Base-by-base conservation (phyloP, 495 filamentous ascomycete genomes). In the Penicillium verhagenii region DNA sequence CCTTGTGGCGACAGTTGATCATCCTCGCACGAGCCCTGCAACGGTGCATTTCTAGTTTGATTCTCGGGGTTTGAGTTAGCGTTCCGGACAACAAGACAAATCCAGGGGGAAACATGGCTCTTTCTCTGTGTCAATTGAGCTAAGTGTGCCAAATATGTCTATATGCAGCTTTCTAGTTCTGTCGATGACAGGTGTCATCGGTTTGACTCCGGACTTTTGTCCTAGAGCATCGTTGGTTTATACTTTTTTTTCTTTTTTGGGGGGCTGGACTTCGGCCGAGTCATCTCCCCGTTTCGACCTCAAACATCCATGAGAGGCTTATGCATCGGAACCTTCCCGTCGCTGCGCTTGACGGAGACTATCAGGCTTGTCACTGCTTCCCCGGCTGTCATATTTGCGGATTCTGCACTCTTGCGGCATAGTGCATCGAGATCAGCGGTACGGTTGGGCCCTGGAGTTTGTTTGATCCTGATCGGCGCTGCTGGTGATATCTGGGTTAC, bases 11-110 rank as follows among this genome's bases (percentile, higher is more conserved):
- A 53, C 26, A 14, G 50, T 38, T 24, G 44, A 52, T 53, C 54
- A 26, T 20, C 48, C 29, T 51, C 47, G 43, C 49, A 47, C 48
- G 35, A 48, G 54, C 48, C 42, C 42, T 45, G 42, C 42, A 45
- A 45, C 42, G 42, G 42, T 23, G 42, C 33, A 8, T 43, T 45
- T n/a, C 14, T 9, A 45, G 23, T 45, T 14, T 39, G 4, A 6
- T 14, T 45, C 42, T 4, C 23, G 23, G 23, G 21, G 13, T 16
- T 25, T 26, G 42, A 21, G 16, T 14, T 35, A 2, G 13, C 14
- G 14, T 14, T 35, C 23, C 42, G 42, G 42, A 16, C n/a, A 45
- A 23, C 23, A 13, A 43, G 25, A 21, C 9, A 45, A 25, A 25
- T 24, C 42, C 42, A 45, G 42, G 42, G 23, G 42, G n/a, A 45